Evolutionary conservation across 495 filamentous ascomycete genomes (phyloP), one percentile per base, ranked within the genome.

Genomic region (Aspergillus biplanus): DNA sequence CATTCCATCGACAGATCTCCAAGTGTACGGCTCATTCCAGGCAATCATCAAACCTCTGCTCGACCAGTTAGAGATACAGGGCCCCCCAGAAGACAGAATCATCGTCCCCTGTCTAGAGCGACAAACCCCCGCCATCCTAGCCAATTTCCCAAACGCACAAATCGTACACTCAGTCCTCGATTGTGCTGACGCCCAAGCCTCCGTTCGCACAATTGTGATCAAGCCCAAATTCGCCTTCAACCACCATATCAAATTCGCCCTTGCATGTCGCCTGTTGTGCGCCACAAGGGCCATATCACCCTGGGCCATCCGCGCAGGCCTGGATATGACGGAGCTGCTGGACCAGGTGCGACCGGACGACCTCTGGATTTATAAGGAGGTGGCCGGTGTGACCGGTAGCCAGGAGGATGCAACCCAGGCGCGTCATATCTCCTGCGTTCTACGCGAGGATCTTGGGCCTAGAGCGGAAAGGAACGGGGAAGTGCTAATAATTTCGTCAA

Each of bases 251-350:
- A 69, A 72, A 33, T 47, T 69, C 4, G 67, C 69, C 2, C 47
- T 72, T 7, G 65, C 67, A 9, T 69, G 65, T 49, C 62, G 69
- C 21, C 65, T 72, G 13, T 67, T 67, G 2, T 69, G 67, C 8
- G 69, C 65, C 6, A 52, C 67, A 8, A 53, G 69, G n/a, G 67
- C 65, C n/a, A 66, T 72, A n/a, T 67, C 62, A n/a, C 69, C 69
- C 16, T 69, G 65, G 65, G 52, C 62, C 5, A 55, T 67, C 3
- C 35, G 34, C 15, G 55, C 59, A 8, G 69, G 67, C 15, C 62
- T 62, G 1, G 16, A 62, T 7, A 15, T 63, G 5, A 61, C 60
- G 5, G 50, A 64, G 27, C 42, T 69, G 5, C 33, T 72, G 6
- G 63, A 62, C 13, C 58, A 52, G 42, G 58, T 72, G 18, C 56